Base-by-base conservation (phyloP, 768 basidiomycete genomes). In the Pleurotus sapidus region DNA sequence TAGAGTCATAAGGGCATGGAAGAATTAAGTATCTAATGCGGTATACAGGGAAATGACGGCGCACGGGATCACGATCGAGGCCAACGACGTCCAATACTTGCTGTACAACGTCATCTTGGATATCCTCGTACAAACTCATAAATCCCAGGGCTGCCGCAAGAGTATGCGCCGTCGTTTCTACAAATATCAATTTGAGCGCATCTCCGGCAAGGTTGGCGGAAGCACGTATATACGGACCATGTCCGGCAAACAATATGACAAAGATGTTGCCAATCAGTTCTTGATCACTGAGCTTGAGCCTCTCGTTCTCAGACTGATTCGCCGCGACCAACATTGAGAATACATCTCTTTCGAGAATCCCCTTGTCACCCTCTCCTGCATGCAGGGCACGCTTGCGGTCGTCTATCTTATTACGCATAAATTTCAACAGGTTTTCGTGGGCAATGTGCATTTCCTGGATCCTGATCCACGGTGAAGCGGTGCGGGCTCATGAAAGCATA, bases 231-330 rank as follows among this genome's bases (percentile, higher is more conserved):
- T 7, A 60, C 70, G 38, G 58, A 77, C 83, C 84, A 64, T 85
- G 81, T 14, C 86, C 84, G 43, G 84, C 83, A 40, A 86, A 78
- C 20, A 87, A 67, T 63, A 82, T 70, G 11, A 76, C 61, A 59
- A 75, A 84, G 1, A 82, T 62, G 49, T 84, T 84, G 4, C 82
- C 83, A 48, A 82, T 79, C 54, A 81, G 57, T 59, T 80, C 78
- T 8, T 69, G 54, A 55, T 79, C 74, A 49, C 71, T 69, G 18
- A 81, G 62, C 55, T 71, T 65, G 34, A 71, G 66, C 59, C 79
- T 81, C 0, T 59, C 68, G 60, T 76, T 74, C n/a, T 74, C 71
- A 57, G 49, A 50, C 43, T 80, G 76, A 58, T 78, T 80, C 0
- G 80, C 77, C 53, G 73, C 67, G 4, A 81, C 74, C 24, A 80